Evolutionary conservation across 345 rosid genomes (phyloP).

Genomic region (Sonneratia caseolaris): DNA sequence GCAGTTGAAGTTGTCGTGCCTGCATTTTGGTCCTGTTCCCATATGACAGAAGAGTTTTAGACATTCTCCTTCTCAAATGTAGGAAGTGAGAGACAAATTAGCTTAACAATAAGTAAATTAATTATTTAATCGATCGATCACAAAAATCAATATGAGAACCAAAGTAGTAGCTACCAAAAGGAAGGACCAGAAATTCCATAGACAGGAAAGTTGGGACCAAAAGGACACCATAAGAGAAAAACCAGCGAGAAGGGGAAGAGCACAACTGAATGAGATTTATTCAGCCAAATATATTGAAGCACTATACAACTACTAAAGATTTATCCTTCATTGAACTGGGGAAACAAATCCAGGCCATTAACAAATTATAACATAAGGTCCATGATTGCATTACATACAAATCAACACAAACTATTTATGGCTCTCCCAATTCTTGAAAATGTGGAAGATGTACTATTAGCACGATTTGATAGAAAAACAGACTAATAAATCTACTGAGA

Average conservation of each 20-base stretch:
- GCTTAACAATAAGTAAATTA: background rate
- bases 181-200: background rate
- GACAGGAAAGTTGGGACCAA: too few relatives aligned
- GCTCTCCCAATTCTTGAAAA: background rate
- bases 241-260: background rate
- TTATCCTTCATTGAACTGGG: background rate
- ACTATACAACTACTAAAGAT: background rate
- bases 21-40: conserved; percentile 11
- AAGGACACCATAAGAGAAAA: background rate
- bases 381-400: background rate
- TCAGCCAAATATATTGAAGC: too few relatives aligned
- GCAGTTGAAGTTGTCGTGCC: conserved; percentile 8
- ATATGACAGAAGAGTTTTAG: background rate
- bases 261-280: background rate
- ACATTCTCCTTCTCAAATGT: background rate
- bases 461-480: background rate
- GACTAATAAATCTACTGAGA: background rate
- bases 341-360: background rate
- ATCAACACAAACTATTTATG: background rate
- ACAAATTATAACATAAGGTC: too few relatives aligned
- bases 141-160: background rate
- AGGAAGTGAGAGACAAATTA: background rate
- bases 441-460: background rate
- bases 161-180: background rate
- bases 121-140: background rate